Evolutionary conservation across 495 filamentous ascomycete species (phyloP), one percentile per base, ranked within the genome.

Genomic region (Aspergillus affinis): DNA sequence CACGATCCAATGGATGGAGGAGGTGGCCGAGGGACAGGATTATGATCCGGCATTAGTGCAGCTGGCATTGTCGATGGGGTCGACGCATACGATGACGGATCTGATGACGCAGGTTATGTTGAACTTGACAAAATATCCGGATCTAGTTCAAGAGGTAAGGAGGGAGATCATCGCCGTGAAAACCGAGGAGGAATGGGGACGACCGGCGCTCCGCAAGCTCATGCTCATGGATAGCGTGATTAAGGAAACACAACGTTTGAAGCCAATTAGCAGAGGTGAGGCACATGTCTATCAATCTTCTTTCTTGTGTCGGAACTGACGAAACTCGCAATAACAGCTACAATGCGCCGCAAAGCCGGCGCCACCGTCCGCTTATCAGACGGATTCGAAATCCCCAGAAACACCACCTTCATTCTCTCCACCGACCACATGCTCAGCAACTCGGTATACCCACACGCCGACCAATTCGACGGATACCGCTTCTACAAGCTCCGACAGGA

Each of bases 381-480:
- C 7, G 18, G 18, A 19, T 6, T 48, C 47, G 21, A 48, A 10
- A 7, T 48, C 47, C 51, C 51, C 9, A 59, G 55, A 19, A 48
- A 45, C 21, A 32, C 56, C 6, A 32, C 26, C 5, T 26, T 57
- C 29, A 41, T 27, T 1, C 19, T 59, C 10, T 9, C 47, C n/a
- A 19, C 51, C 0, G 55, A 55, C 3, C 20, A 44, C 51, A 51
- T 48, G 54, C 53, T 27, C n/a, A 48, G 58, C 44, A 29, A 55
- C 2, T 12, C 51, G 15, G n/a, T 51, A 6, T 61, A 53, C 27
- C 21, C 49, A 13, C 19, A 62, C 6, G 27, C 60, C n/a, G 46
- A 41, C 36, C 50, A 18, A 2, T 63, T 59, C 53, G 21, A 57
- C 45, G 46, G 19, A 17, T 15, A 46, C 18, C 55, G 55, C 13